These are phyloP conservation scores for Porodaedalea pini DNA, from an alignment of 1,284 basidiomycete species.

Conservation along the genomic window DNA sequence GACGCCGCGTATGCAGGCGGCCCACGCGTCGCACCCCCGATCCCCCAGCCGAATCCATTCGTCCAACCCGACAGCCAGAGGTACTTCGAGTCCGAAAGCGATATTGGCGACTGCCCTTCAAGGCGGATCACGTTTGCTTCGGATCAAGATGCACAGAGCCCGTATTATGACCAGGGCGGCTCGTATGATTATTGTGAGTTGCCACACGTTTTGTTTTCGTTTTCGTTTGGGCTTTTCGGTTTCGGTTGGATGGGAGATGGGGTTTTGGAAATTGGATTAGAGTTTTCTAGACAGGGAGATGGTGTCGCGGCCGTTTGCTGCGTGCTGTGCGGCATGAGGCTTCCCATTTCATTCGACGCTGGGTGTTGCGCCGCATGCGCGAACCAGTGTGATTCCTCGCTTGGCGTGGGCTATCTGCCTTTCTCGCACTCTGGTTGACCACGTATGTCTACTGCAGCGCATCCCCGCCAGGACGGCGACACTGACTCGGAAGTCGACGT, in stretches of 20 bases:
- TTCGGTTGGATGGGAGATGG: not conserved
- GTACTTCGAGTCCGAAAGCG: slow-evolving; percentile 16
- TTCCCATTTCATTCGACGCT: no score
- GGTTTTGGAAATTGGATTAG: not conserved
- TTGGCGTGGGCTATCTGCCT: not conserved
- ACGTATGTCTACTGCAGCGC: slow-evolving; percentile 4
- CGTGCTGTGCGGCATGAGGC: no score
- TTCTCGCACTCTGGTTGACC: slow-evolving; percentile 7
- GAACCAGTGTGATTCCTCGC: not conserved
- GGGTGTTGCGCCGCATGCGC: not conserved
- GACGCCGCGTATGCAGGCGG: slow-evolving; percentile 12
- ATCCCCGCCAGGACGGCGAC: slow-evolving; percentile 42
- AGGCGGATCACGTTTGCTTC: slow-evolving; percentile 12
- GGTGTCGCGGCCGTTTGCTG: not conserved
- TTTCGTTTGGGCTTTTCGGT: not conserved
- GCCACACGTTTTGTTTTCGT: slow-evolving; percentile 1
- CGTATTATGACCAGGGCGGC: slow-evolving; percentile 18
- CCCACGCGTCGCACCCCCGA: slow-evolving; percentile 8
- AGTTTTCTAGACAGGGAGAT: not conserved
- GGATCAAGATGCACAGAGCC: slow-evolving; percentile 9
- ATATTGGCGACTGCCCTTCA: slow-evolving; percentile 15
- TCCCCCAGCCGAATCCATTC: slow-evolving; percentile 7
- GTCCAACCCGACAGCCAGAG: slow-evolving; percentile 9
- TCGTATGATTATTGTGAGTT: slow-evolving; percentile 18
- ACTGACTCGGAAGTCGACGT: slow-evolving; percentile 75